Base-by-base conservation (phyloP, 148 eudicot genomes). In the Oxyria digyna region DNA sequence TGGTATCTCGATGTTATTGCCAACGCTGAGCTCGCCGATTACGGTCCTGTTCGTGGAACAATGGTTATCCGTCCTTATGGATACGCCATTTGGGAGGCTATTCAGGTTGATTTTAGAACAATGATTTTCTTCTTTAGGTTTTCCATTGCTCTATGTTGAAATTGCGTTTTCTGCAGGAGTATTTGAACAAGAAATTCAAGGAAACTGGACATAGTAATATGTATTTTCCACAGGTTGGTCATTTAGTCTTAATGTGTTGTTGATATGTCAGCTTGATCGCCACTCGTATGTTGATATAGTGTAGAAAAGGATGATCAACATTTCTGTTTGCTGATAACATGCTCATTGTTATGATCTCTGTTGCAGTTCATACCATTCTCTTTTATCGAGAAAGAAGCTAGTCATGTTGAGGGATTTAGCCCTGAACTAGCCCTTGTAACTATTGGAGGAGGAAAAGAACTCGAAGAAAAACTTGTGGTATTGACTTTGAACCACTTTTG, bases 391-490 rank as follows among this genome's bases (percentile, higher is more conserved):
- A 95, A 95, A 81, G 97, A 95, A 84, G 99, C 99, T 27, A 91
- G 97, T 72, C 99, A 95, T 82, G 97, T 95, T 80, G 93, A 91
- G 78, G 99, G 99, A 48, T 95, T 95, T 74, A 95, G 97, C 82
- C 99, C 99, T 37, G 99, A 95, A 73, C 77, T 95, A 81, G 99
- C 99, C 32, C 82, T 95, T 70, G 99, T 95, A 74, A 95, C 99
- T 18, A 73, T 95, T 75, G 99, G 99, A 71, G 99, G 99, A 68
- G 99, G 99, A 71, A 95, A 95, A 82, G 91, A 91, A 76, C 97
- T 95, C 71, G 99, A 95, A 82, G 99, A 95, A 85, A 91, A 91
- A 78, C 99, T 95, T 78, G 99, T 91, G 99, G 99, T 95, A 91
- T 70, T 64, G 70, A 43, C 64, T 31, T 71, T 66, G 35, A 40